Conservation (phyloP, 2,329 filamentous ascomycete genomes). For the Pochonia chlamydosporia region DNA sequence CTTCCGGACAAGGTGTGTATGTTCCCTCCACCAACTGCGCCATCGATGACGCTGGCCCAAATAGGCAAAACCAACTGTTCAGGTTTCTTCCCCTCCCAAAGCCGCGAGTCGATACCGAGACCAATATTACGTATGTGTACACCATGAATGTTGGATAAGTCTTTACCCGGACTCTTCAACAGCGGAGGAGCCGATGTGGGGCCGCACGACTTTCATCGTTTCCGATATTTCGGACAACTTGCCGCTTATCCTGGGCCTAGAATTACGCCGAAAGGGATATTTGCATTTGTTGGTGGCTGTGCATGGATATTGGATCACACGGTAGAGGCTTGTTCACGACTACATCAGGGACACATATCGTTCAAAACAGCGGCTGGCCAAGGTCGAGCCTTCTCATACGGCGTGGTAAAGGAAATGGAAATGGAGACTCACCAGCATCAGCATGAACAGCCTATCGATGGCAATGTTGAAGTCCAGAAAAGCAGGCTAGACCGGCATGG, state of each 20-base stretch:
- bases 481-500: constrained; percentile 37
- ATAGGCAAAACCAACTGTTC: too few species aligned
- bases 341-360: too few species aligned
- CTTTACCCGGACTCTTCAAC: not conserved
- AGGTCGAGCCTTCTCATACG: not conserved
- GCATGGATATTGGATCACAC: too few species aligned
- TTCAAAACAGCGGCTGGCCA: too few species aligned
- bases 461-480: constrained; percentile 8
- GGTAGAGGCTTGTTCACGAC: too few species aligned
- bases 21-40: too few species aligned
- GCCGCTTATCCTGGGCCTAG: too few species aligned
- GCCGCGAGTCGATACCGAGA: too few species aligned
- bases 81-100: too few species aligned
- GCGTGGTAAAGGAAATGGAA: not conserved
- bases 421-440: not conserved
- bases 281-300: too few species aligned
- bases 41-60: too few species aligned
- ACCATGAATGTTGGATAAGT: not conserved
- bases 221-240: not conserved
- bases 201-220: not conserved
- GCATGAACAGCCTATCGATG: not conserved
- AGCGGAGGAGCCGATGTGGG: not conserved
- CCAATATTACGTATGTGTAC: not conserved
- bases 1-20: not conserved
- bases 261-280: too few species aligned